Evolutionary conservation across 306 rosid species (phyloP), one percentile per base, ranked within the genome.

Genomic region (Canavalia ensiformis): DNA sequence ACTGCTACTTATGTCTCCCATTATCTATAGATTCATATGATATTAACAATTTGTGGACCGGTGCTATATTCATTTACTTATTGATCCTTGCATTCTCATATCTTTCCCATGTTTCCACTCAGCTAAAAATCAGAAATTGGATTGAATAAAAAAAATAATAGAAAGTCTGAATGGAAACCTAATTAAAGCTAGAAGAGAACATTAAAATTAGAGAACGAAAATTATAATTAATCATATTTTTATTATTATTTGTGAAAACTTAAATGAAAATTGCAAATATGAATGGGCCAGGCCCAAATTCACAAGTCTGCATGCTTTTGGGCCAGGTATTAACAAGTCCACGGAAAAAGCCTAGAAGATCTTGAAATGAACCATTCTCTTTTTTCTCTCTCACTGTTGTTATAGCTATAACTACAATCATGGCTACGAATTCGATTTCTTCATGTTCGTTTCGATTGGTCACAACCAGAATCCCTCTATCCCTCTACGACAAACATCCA

Each of bases 351-450:
- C 58, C 34, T 8, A 60, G 18, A 64, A 54, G 34, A 37, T 29
- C 30, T 13, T 12, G 11, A 66, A 66, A 25, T 7, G 13, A 46
- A 60, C 4, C 4, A 8, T n/a, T 12, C 73, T 50, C 30, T 50
- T 51, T 5, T 8, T 42, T 29, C 69, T 47, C 28, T 35, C 46
- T 10, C 39, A 1, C 51, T 8, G 10, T 64, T 8, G 45, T 45
- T 34, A 11, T 41, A 7, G 29, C 64, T 34, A 37, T 39, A 33
- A 50, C 13, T 72, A 51, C 37, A 55, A 76, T 55, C 45, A 91
- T 91, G 94, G 86, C 89, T 8, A 68, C 89, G 1, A 84, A 83
- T 72, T 84, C 94, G 0, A 78, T 88, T 62, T 83, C 91, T 5
- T 84, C 90, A 2, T 70, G 31, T 70, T 86, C 95, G 2, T 70